Conservation (phyloP, 2,329 filamentous ascomycete species). For the Alternaria burnsii region DNA sequence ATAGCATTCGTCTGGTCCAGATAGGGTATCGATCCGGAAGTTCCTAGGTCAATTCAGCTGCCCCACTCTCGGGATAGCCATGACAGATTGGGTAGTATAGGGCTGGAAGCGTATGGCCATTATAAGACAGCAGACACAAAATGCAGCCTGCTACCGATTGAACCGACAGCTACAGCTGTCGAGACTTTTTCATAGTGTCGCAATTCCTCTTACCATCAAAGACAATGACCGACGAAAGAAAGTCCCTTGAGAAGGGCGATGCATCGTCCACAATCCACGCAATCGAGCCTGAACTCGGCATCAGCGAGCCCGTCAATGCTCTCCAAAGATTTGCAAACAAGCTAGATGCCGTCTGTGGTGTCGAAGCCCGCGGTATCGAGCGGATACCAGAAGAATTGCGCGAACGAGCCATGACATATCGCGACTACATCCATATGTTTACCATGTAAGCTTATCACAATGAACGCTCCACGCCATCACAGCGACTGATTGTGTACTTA, state of each 20-base stretch:
- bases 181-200: too few species aligned
- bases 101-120: too few species aligned
- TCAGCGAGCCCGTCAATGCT: constrained; percentile 26
- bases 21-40: constrained; percentile 10
- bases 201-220: rapidly evolving
- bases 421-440: constrained; percentile 36
- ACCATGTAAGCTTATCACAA: constrained; percentile 25
- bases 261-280: not conserved
- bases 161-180: too few species aligned
- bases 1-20: constrained; percentile 12
- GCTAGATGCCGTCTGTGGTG: constrained; percentile 38
- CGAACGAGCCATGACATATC: constrained; percentile 20
- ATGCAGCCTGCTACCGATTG: too few species aligned
- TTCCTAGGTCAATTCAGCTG: not conserved
- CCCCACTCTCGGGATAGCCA: too few species aligned
- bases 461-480: not conserved
- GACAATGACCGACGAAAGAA: not conserved
- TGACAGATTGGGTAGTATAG: too few species aligned
- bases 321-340: constrained; percentile 32
- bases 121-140: too few species aligned
- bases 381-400: constrained; percentile 42
- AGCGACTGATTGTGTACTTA: not conserved
- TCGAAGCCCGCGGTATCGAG: constrained; percentile 47
- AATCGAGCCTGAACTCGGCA: constrained; percentile 26
- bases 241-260: constrained; percentile 15